Base-by-base conservation (phyloP, 1,284 basidiomycete species). In the Neonothopanus nambi region DNA sequence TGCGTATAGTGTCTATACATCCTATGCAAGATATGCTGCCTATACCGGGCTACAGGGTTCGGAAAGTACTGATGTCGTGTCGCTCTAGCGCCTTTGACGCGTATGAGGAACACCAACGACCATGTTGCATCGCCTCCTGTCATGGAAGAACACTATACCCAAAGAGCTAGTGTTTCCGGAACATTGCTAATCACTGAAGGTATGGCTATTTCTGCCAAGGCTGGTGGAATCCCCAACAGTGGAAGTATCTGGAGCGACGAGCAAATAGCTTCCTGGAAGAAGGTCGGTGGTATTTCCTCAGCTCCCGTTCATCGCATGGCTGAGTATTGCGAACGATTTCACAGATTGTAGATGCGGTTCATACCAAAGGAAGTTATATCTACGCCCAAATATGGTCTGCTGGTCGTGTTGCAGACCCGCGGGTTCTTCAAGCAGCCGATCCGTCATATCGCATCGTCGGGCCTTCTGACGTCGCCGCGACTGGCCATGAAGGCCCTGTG, bases 351-450 rank as follows among this genome's bases (percentile, higher is more conserved):
- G 54, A 65, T 21, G 57, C 63, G 0, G 65, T 69, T 0, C 80
- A 81, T 59, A 66, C 67, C 7, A 72, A 75, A 56, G 73, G 70
- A 1, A 72, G 68, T 0, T 65, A 64, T 61, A 73, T 81, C 56
- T 76, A 69, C 62, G n/a, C 69, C 3, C 79, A 83, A 60, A 63
- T 80, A 1, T 76, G 75, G 75, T 74, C 77, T 0, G 58, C 77
- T 42, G 79, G 77, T 1, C 69, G 77, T 3, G 65, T 63, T 5
- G 72, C 74, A 3, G 46, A 63, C 5, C 62, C 63, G 0, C 53
- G 61, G 2, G 57, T 69, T 9, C 67, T 75, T 15, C 57, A 39
- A 15, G 44, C 57, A 1, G 55, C 62, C 36, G 58, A 65, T 41
- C 56, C 54, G 15, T 24, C 51, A 5, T 55, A 57, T 39, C 41